A percentile compares a stretch with the other conserved stretches of the same genome.
Conservation (phyloP, 768 basidiomycete species). For the Boletellus ananiceps region DNA sequence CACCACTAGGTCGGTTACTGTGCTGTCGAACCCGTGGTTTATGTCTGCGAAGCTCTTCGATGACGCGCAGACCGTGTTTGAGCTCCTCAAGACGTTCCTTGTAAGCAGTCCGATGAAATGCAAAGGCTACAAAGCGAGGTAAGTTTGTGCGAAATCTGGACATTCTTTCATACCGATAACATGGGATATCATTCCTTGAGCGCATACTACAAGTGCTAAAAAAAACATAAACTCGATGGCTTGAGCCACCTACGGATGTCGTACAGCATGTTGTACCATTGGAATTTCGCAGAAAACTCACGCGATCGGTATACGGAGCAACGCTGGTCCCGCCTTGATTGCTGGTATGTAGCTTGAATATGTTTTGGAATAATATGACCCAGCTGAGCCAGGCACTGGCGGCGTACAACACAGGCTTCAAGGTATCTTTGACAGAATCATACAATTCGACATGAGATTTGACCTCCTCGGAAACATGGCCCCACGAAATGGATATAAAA, state of each 20-base stretch:
- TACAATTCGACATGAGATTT: slow-evolving; percentile 68
- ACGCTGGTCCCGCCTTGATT: slow-evolving; percentile 39
- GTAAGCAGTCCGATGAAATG: slow-evolving; percentile 76
- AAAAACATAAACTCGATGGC: slow-evolving; percentile 75
- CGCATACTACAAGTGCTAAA: slow-evolving; percentile 56
- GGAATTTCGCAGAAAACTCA: slow-evolving; percentile 25
- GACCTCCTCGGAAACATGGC: slow-evolving; percentile 65
- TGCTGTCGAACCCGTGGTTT: slow-evolving; percentile 42
- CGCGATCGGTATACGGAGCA: slow-evolving; percentile 58
- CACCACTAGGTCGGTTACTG: slow-evolving; percentile 30
- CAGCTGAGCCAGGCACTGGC: slow-evolving; percentile 68
- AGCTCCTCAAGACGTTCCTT: slow-evolving; percentile 65
- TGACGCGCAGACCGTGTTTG: slow-evolving; percentile 46
- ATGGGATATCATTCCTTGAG: slow-evolving; percentile 67
- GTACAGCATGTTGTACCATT: not conserved
- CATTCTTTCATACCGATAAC: slow-evolving; percentile 40
- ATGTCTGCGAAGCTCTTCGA: slow-evolving; percentile 66
- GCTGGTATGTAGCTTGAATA: slow-evolving; percentile 53
- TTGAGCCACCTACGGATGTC: slow-evolving; percentile 45
- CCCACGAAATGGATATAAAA: slow-evolving; percentile 60
- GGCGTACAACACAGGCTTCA: slow-evolving; percentile 72
- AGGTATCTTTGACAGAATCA: slow-evolving; percentile 59
- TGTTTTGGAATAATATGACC: slow-evolving; percentile 66
- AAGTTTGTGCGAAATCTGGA: not conserved
- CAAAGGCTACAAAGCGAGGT: slow-evolving; percentile 45